Conservation (phyloP, 768 basidiomycete genomes). For the Auricularia sp. region DNA sequence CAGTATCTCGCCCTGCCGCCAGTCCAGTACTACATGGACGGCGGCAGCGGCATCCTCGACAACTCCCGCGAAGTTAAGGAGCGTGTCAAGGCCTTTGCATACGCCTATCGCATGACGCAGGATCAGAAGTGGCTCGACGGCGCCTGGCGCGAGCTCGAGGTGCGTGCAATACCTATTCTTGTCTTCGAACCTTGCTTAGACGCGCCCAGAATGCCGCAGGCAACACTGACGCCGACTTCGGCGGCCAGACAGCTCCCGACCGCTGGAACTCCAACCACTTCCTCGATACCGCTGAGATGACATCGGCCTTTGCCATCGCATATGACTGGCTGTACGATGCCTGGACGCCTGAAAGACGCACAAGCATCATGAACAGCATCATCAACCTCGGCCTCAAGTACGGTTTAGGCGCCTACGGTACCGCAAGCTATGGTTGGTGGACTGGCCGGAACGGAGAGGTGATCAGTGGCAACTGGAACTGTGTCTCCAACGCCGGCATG, state of each 20-base stretch:
- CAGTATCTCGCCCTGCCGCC: slow-evolving; percentile 53
- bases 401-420: slow-evolving; percentile 31
- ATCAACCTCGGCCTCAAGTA: slow-evolving; percentile 64
- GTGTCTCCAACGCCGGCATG: slow-evolving; percentile 86
- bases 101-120: slow-evolving; percentile 84
- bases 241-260: slow-evolving; percentile 38
- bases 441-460: slow-evolving; percentile 19
- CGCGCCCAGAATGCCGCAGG: slow-evolving; percentile 57
- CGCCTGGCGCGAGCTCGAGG: slow-evolving; percentile 65
- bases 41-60: slow-evolving; percentile 85
- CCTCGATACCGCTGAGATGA: slow-evolving; percentile 86
- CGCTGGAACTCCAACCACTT: slow-evolving; percentile 85
- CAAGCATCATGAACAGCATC: slow-evolving; percentile 57
- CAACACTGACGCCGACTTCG: slow-evolving; percentile 55
- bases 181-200: not conserved
- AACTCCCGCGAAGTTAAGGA: slow-evolving; percentile 81
- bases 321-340: slow-evolving; percentile 48
- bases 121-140: slow-evolving; percentile 79
- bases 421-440: slow-evolving; percentile 64
- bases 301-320: slow-evolving; percentile 79
- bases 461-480: slow-evolving; percentile 93
- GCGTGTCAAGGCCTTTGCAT: slow-evolving; percentile 85
- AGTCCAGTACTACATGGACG: slow-evolving; percentile 65
- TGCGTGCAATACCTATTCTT: not conserved
- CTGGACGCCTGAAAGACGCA: slow-evolving; percentile 67